Percentiles rank a stretch among this genome's conserved stretches.
These are phyloP conservation scores for Pichiaceae sp. DNA, from an alignment of 1,139 yeast genomes.

Conservation along the genomic window DNA sequence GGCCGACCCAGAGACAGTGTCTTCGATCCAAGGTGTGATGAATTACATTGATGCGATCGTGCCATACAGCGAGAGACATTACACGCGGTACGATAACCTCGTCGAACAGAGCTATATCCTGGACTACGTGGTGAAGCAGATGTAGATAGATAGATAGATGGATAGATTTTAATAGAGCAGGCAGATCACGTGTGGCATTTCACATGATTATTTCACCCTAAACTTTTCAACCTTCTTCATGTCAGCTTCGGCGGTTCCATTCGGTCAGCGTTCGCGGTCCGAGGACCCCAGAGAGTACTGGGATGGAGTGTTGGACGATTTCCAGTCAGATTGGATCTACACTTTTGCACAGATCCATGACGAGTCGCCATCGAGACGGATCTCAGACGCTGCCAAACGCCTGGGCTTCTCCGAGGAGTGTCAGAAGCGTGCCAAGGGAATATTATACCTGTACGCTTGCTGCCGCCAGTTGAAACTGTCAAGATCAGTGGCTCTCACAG, in stretches of 20 bases:
- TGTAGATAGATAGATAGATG: constrained; percentile 30
- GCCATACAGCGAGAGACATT: constrained; percentile 87
- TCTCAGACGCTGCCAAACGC: constrained; percentile 21
- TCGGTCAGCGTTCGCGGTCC: background rate
- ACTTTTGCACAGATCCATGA: constrained; percentile 18
- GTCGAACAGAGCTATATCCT: constrained; percentile 77
- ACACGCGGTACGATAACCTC: constrained; percentile 62
- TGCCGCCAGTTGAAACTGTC: constrained; percentile 37
- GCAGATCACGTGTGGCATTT: background rate
- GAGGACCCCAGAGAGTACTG: constrained; percentile 13
- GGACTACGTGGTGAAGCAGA: constrained; percentile 77
- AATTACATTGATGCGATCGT: constrained; percentile 62
- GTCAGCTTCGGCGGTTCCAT: background rate
- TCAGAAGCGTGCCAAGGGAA: constrained; percentile 36
- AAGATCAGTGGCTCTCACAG: constrained; percentile 38
- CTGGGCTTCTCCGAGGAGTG: constrained; percentile 31
- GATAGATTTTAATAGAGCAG: background rate
- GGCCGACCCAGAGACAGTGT: constrained; percentile 45
- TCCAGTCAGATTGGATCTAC: constrained; percentile 22
- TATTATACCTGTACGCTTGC: constrained; percentile 34
- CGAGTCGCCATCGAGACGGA: constrained; percentile 27
- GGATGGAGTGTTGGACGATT: constrained; percentile 22
- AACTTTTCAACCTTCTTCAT: background rate
- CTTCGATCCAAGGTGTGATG: constrained; percentile 61
- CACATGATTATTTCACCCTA: background rate